Evolutionary conservation across 306 rosid genomes (phyloP).

Genomic region (Vachellia collinsii): DNA sequence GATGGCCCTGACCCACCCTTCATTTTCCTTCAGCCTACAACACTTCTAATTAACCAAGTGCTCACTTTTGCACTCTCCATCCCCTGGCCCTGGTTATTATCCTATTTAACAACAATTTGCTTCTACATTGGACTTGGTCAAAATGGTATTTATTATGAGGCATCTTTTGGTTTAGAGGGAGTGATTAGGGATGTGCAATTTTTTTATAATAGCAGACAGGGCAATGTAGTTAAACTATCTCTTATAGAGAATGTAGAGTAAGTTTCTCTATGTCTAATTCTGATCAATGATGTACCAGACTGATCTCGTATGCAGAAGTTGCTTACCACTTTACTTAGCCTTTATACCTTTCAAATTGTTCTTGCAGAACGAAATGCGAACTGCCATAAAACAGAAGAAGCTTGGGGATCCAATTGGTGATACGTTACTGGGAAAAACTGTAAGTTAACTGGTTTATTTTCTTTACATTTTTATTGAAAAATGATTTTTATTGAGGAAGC

Average conservation of each 20-base stretch:
- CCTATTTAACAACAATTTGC: neutral
- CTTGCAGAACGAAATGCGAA: slow-evolving; percentile 75
- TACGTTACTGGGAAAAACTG: slow-evolving; percentile 83
- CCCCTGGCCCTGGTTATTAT: neutral
- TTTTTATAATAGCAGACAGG: neutral
- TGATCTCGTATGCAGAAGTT: neutral
- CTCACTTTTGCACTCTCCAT: neutral
- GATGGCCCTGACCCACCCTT: neutral
- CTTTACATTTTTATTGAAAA: neutral
- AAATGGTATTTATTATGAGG: neutral
- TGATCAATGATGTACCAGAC: neutral
- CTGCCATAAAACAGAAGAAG: slow-evolving; percentile 63
- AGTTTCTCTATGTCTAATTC: neutral
- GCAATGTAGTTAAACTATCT: neutral
- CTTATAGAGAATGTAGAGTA: neutral
- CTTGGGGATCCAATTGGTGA: slow-evolving; percentile 82
- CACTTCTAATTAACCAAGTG: neutral
- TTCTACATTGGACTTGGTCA: neutral
- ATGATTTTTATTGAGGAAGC: neutral
- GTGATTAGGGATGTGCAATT: neutral
- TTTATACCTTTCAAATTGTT: slow-evolving; percentile 6
- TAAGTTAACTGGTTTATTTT: slow-evolving; percentile 47
- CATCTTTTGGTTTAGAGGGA: neutral
- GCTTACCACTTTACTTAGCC: neutral
- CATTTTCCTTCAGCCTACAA: neutral